A percentile compares a stretch with the other conserved stretches of the same genome.
Evolutionary conservation across 2,329 filamentous ascomycete species (phyloP).

Genomic region (Chrysosporium keratinophilum): DNA sequence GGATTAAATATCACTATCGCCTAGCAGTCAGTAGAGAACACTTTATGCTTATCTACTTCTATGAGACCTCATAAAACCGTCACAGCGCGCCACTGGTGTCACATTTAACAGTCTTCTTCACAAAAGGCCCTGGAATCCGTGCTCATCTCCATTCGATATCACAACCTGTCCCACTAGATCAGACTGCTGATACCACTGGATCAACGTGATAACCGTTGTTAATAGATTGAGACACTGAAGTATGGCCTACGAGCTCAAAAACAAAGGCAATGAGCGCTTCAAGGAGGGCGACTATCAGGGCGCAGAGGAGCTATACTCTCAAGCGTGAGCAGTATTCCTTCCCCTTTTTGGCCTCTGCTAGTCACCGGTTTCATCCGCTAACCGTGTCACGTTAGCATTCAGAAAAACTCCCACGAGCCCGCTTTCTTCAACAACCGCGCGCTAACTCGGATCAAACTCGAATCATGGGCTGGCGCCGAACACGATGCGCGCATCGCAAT

Average conservation of each 20-base stretch:
- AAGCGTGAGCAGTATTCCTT: slow-evolving; percentile 32
- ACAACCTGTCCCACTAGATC: neutral
- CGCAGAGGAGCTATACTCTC: slow-evolving; percentile 39
- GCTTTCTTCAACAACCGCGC: slow-evolving; percentile 83
- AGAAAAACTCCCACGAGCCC: slow-evolving; percentile 65
- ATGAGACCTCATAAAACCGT: no score
- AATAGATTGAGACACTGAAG: neutral
- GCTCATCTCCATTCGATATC: neutral
- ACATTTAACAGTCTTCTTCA: no score
- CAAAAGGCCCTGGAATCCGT: neutral
- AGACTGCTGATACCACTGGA: neutral
- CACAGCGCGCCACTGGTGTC: no score
- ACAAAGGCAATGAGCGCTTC: slow-evolving; percentile 39
- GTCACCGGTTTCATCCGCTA: neutral
- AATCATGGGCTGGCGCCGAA: slow-evolving; percentile 62
- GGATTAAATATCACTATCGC: no score
- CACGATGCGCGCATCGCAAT: slow-evolving; percentile 69
- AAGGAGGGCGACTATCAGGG: slow-evolving; percentile 37
- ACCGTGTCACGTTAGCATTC: slow-evolving; percentile 46
- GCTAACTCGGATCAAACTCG: slow-evolving; percentile 66
- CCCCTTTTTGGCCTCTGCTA: neutral
- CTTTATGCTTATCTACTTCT: no score
- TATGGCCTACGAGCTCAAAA: slow-evolving; percentile 34
- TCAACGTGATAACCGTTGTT: neutral
- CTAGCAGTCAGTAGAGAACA: no score